Evolutionary conservation across 2,329 filamentous ascomycete genomes (phyloP).

Genomic region (Paraphaeosphaeria minitans): DNA sequence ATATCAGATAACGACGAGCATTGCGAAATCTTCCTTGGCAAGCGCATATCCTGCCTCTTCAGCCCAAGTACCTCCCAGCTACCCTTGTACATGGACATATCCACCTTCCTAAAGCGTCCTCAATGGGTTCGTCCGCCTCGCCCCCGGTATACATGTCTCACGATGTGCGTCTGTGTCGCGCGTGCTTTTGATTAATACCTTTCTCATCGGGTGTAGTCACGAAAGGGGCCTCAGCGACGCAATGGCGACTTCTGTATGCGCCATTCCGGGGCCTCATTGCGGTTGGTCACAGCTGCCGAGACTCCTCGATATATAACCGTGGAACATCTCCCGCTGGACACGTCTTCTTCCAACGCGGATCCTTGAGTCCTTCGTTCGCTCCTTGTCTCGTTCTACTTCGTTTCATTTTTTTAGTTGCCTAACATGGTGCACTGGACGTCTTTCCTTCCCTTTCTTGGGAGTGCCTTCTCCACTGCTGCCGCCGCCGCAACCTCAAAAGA

Average conservation of each 20-base stretch:
- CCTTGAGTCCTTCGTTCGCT: conserved; percentile 8
- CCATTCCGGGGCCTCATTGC: neutral
- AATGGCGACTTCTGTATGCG: conserved; percentile 1
- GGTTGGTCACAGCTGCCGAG: conserved; percentile 6
- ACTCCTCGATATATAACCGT: neutral
- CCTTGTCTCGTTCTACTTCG: neutral
- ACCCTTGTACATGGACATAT: conserved; percentile 3
- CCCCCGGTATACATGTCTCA: conserved; percentile 8
- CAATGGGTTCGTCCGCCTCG: neutral
- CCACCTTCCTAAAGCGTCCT: conserved; percentile 10
- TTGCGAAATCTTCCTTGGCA: conserved; percentile 2
- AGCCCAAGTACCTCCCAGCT: neutral
- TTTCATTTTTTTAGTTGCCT: neutral
- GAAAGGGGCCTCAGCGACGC: neutral
- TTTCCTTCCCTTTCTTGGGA: conserved; percentile 10
- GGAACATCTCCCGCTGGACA: neutral
- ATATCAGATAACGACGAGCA: conserved; percentile 7
- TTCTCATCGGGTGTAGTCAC: conserved; percentile 10
- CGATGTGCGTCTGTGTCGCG: neutral
- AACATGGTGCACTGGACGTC: conserved; percentile 11
- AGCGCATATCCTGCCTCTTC: conserved; percentile 8
- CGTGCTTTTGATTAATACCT: conserved; percentile 9
- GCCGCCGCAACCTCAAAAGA: conserved; percentile 3
- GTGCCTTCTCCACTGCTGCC: conserved; percentile 1
- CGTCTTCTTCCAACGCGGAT: conserved; percentile 6